Base-by-base conservation (phyloP, 192 early-diverging fungal genomes). In the Umbelopsis isabellina region DNA sequence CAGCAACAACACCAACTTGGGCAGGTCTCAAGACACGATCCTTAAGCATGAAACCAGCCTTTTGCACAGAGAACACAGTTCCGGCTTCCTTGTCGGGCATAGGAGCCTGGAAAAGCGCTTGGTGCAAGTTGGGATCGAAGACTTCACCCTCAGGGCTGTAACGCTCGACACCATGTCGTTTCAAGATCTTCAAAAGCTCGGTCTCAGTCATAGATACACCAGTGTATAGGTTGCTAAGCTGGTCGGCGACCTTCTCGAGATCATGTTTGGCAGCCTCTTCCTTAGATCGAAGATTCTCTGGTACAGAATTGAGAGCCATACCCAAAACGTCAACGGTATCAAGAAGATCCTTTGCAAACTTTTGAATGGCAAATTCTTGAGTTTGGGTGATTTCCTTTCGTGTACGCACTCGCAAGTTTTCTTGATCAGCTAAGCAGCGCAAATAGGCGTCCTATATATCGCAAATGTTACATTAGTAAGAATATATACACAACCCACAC, bases 291-390 rank as follows among this genome's bases (percentile, higher is more conserved):
- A 87, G 77, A 22, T 87, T 86, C 55, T 89, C 77, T 44, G 97
- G 95, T 1, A 98, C 95, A 37, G 95, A 85, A 66, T 92, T 88
- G 35, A 99, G 82, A 6, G 98, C 97, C 74, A 98, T 84, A 66
- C 82, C 83, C 50, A 99, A 85, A 37, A 97, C 90, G 78, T 99
- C 98, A 18, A 91, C 94, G 1, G 93, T 93, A 37, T 92, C 91
- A 9, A 99, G 79, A 35, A 99, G 82, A 73, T 99, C 97, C 82
- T 96, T 98, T 75, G 96, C 97, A 76, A 99, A 99, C 85, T 97
- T 97, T 82, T 94, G 94, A 73, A 99, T 95, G 1, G 98, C 93
- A 83, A 90, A 99, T 10, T 88, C 81, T 49, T 92, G 87, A 55
- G 90, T 87, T 41, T 88, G 85, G 22, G 91, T 89, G 13, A 96